Percentiles rank a stretch among this genome's conserved stretches.
phyloP scores from a whole-genome alignment of 2,329 filamentous ascomycete species.

The Orbilia blumenaviensis region DNA sequence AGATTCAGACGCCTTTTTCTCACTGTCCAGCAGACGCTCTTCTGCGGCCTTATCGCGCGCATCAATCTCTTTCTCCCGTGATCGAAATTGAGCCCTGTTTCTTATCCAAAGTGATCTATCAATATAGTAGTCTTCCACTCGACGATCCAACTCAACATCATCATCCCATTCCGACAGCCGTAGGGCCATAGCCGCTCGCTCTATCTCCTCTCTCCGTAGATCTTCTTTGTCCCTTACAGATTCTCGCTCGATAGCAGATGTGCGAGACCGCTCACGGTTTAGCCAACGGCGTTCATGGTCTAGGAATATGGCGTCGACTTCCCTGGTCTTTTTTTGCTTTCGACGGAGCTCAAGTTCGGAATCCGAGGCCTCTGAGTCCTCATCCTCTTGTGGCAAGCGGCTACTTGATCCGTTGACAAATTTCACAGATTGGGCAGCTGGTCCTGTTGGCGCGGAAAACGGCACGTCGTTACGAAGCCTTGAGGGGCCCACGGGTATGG shows the following conservation, averaged over 20 bases:
- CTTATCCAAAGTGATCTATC: constrained; percentile 86
- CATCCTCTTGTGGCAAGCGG: constrained; percentile 71
- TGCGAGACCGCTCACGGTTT: constrained; percentile 83
- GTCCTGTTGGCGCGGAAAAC: constrained; percentile 39
- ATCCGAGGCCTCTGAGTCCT: constrained; percentile 87
- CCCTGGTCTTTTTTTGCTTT: constrained; percentile 74
- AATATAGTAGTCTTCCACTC: constrained; percentile 82
- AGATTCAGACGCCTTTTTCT: constrained; percentile 68
- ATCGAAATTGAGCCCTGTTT: constrained; percentile 77
- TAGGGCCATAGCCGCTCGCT: constrained; percentile 74
- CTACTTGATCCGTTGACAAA: constrained; percentile 83
- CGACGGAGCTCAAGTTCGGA: constrained; percentile 81
- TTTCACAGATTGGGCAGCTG: constrained; percentile 44
- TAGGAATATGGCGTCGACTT: constrained; percentile 80
- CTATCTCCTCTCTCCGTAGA: constrained; percentile 70
- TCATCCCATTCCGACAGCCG: constrained; percentile 87
- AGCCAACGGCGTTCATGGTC: constrained; percentile 91
- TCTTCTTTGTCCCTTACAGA: constrained; percentile 81
- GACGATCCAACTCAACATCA: constrained; percentile 78
- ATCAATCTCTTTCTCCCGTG: constrained; percentile 78
- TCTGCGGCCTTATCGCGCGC: constrained; percentile 84
- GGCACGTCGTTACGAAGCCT: constrained; percentile 60
- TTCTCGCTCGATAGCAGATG: constrained; percentile 85
- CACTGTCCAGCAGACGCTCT: constrained; percentile 74
- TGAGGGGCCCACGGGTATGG: constrained; percentile 78